Evolutionary conservation across 257 asterid genomes (phyloP).

Genomic region (Penstemon davidsonii): DNA sequence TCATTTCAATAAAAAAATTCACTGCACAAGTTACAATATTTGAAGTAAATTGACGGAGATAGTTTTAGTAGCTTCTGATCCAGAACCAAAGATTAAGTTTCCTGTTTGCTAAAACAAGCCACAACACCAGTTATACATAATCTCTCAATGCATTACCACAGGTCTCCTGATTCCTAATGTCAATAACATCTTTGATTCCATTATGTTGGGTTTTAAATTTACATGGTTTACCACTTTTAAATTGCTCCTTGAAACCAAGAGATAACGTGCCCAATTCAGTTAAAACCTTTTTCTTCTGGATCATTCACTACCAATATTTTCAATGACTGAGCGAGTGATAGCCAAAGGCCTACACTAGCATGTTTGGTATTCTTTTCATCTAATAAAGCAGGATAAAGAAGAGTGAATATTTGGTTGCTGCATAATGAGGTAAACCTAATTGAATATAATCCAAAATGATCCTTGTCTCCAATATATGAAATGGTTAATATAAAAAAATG

Average conservation of each 20-base stretch:
- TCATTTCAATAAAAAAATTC: not conserved
- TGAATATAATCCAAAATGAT: too few relatives aligned
- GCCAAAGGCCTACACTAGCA: not conserved
- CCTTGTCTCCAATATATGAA: not conserved
- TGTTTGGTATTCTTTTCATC: not conserved
- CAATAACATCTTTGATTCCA: not conserved
- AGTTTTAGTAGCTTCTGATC: not conserved
- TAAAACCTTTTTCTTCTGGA: not conserved
- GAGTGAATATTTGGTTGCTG: not conserved
- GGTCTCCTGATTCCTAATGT: not conserved
- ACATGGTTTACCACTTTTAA: not conserved
- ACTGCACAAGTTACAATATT: not conserved
- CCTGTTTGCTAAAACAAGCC: not conserved
- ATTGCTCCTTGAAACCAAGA: not conserved
- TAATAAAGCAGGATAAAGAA: not conserved
- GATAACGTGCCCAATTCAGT: too few relatives aligned
- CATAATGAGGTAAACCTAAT: too few relatives aligned
- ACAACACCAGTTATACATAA: not conserved
- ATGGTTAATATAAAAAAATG: not conserved
- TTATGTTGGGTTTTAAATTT: not conserved
- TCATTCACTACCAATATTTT: not conserved
- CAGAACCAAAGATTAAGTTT: not conserved
- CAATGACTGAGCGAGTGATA: not conserved
- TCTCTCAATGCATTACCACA: conserved; percentile 5
- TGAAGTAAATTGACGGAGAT: not conserved